Evolutionary conservation across 371 early-diverging fungal species (phyloP), one percentile per base, ranked within the genome.

Genomic region (Dinochytrium kinnereticum): DNA sequence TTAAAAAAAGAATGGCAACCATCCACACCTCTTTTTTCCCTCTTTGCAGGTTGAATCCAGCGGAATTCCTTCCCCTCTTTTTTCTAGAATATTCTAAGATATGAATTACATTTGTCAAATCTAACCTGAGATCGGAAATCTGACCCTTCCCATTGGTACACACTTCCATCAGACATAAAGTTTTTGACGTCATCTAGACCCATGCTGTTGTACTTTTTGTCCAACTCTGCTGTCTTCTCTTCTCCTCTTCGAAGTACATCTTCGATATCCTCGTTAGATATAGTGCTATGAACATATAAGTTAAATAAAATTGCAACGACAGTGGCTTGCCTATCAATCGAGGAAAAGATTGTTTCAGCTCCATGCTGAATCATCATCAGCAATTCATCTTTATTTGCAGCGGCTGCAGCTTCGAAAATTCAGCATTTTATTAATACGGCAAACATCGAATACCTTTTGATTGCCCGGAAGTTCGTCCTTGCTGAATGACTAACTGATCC

Each of bases 401-500:
- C 75, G 55, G 72, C 36, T 26, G 64, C 1, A 40, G 51, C 72
- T 70, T 40, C 3, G 2, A 31, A 28, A 1, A 5, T 53, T 53
- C 26, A 26, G 71, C 15, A 84, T 75, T 26, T 34, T 26, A 34
- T 24, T 28, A 39, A n/a, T 0, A 3, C 3, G 44, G 21, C 13
- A 7, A 53, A 19, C 39, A 21, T 30, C 40, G 34, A 40, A 28
- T 51, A 1, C 71, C 17, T 30, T 39, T 55, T 37, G 13, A 5
- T 17, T 26, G n/a, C 15, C 80, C 79, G 87, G 86, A 80, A 34
- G 5, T 51, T 2, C 94, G 90, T 1, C 96, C 95, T 78, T 96
- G 96, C 80, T 99, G 98, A 77, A 99, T 97, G 38, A 99, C 97
- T 51, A 99, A 85, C 81, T 99, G 96, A 80, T 99, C 99, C 36